phyloP scores from a whole-genome alignment of 106 monocot genomes.

The Allium fistulosum region DNA sequence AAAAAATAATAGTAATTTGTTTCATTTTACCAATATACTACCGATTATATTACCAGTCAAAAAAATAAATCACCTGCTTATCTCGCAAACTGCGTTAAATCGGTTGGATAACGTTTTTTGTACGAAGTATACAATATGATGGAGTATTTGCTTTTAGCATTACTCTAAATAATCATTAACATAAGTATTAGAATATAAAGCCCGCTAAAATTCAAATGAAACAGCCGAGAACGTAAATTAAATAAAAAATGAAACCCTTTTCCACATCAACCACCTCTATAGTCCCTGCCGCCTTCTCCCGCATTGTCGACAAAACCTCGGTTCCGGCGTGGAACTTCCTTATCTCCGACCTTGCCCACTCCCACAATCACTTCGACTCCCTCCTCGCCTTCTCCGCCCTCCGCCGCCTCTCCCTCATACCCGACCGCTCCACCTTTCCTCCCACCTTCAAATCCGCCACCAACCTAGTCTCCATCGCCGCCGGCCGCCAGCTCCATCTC shows the following conservation, averaged over 20 bases:
- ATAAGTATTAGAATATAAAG: too few species aligned
- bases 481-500: conserved; percentile 70
- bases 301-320: conserved; percentile 37
- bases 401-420: conserved; percentile 26
- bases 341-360: conserved; percentile 61
- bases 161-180: too few species aligned
- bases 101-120: too few species aligned
- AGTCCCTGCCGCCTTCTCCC: conserved; percentile 43
- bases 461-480: conserved; percentile 10
- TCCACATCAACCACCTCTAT: background rate
- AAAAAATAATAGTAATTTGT: too few species aligned
- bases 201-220: too few species aligned
- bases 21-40: too few species aligned
- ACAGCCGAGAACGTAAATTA: too few species aligned
- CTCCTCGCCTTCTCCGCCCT: conserved; percentile 55
- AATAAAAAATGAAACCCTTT: background rate
- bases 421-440: conserved; percentile 64
- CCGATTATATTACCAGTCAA: too few species aligned
- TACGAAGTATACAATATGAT: too few species aligned
- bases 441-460: conserved; percentile 53
- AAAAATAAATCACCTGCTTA: too few species aligned
- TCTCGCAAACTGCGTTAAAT: too few species aligned
- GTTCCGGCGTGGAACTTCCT: conserved; percentile 62
- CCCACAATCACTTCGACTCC: conserved; percentile 38
- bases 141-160: too few species aligned